These are phyloP conservation scores for Boletus vermiculosoides DNA, from an alignment of 768 basidiomycete genomes.

Conservation along the genomic window DNA sequence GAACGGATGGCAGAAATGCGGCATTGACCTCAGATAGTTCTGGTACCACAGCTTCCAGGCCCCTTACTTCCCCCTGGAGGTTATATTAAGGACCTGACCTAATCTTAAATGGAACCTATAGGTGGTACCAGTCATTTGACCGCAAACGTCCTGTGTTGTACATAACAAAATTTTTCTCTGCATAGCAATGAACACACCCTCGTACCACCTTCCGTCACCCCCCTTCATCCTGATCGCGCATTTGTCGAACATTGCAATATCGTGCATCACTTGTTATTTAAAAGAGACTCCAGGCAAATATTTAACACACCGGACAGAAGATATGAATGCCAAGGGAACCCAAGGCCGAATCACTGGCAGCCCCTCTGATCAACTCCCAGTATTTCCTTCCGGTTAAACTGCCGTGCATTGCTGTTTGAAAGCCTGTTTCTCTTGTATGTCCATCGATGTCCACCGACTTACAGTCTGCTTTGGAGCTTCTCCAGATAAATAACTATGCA, in stretches of 20 bases:
- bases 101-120: not conserved
- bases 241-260: not conserved
- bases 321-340: too few relatives aligned
- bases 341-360: too few relatives aligned
- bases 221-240: not conserved
- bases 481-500: not conserved
- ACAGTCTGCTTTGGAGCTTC: not conserved
- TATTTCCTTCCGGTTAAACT: too few relatives aligned
- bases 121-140: too few relatives aligned
- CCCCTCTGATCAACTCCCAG: too few relatives aligned
- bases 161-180: not conserved
- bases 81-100: not conserved
- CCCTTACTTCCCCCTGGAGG: not conserved
- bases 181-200: not conserved
- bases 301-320: too few relatives aligned
- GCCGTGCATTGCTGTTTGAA: too few relatives aligned
- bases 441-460: too few relatives aligned
- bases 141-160: not conserved
- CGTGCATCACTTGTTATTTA: not conserved
- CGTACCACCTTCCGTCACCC: not conserved
- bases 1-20: too few relatives aligned
- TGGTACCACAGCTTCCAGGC: too few relatives aligned
- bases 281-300: not conserved
- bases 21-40: too few relatives aligned
- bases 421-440: too few relatives aligned